Base-by-base conservation (phyloP, 2,329 filamentous ascomycete genomes). In the Cladosporium sp. region DNA sequence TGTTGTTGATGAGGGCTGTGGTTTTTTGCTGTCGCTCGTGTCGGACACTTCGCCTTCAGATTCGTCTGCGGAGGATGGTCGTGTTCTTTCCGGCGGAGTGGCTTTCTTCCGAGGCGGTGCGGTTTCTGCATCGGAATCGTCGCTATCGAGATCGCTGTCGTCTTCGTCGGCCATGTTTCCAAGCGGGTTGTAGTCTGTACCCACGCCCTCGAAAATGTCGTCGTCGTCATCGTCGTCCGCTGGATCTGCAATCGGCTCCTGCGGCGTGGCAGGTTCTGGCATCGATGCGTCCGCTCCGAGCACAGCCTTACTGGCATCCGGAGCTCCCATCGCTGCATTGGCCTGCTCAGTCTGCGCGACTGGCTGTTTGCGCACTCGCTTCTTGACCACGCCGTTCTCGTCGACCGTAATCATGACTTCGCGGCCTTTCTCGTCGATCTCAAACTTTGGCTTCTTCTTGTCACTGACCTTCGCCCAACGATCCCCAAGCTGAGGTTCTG, bases 151-250 rank as follows among this genome's bases (percentile, higher is more conserved):
- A 7, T 75, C 74, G n/a, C 76, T 73, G 7, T 70, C 72, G 3
- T 27, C n/a, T 2, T 79, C 58, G 24, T 72, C 74, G 7, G 43
- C 36, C 27, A 48, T 48, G 18, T 48, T 41, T 4, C 73, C 80
- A 34, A 85, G 72, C 2, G 82, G 82, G 56, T 85, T 74, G 62
- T 83, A 85, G 41, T 78, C 78, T 4, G 73, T 74, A 2, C 80
- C 81, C 2, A 78, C 79, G 2, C 78, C 81, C 34, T 73, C 77
- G 57, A 85, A 85, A 43, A 85, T 85, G 61, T 84, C 80, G 22
- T 78, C 78, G 36, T 82, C 79, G 5, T 79, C 75, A 2, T 77
- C 73, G n/a, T 69, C 70, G 5, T 41, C 37, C 17, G 11, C 48
- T 15, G 19, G 37, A 3, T 47, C 50, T 9, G 50, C 34, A 11